A percentile compares a stretch with the other conserved stretches of the same genome.
Evolutionary conservation across 768 basidiomycete genomes (phyloP).

Genomic region (Baorangia bicolor): DNA sequence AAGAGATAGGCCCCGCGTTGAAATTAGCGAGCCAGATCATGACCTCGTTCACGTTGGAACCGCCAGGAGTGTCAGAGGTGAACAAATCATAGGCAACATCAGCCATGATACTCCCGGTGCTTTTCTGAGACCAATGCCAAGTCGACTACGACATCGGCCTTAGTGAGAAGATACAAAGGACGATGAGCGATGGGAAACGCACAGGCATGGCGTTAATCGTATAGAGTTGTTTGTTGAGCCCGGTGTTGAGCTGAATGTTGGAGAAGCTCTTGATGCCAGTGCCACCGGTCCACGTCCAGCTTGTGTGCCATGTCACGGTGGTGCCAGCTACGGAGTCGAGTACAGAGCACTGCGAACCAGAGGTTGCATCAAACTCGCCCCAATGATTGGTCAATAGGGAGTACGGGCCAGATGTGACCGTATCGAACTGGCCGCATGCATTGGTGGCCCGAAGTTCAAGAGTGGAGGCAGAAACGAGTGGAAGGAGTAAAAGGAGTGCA

Average conservation of each 20-base stretch:
- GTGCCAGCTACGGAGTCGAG: constrained; percentile 42
- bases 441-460: neutral
- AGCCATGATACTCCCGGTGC: constrained; percentile 43
- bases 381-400: constrained; percentile 50
- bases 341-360: constrained; percentile 52
- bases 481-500: constrained; percentile 19
- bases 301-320: constrained; percentile 49
- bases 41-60: constrained; percentile 45
- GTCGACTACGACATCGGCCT: constrained; percentile 35
- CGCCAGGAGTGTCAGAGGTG: constrained; percentile 51
- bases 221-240: constrained; percentile 52
- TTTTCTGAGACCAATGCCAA: constrained; percentile 57
- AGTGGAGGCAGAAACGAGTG: constrained; percentile 19
- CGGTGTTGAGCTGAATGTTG: constrained; percentile 50
- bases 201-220: constrained; percentile 58
- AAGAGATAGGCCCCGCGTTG: constrained; percentile 59
- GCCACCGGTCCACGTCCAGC: constrained; percentile 54
- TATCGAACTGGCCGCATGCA: constrained; percentile 52
- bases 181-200: constrained; percentile 12
- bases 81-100: constrained; percentile 66
- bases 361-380: constrained; percentile 38
- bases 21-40: constrained; percentile 68
- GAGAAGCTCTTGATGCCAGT: constrained; percentile 60
- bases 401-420: constrained; percentile 45
- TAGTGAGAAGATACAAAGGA: neutral